Conservation (phyloP, 1,284 basidiomycete genomes). For the Entoloma clypeatum region DNA sequence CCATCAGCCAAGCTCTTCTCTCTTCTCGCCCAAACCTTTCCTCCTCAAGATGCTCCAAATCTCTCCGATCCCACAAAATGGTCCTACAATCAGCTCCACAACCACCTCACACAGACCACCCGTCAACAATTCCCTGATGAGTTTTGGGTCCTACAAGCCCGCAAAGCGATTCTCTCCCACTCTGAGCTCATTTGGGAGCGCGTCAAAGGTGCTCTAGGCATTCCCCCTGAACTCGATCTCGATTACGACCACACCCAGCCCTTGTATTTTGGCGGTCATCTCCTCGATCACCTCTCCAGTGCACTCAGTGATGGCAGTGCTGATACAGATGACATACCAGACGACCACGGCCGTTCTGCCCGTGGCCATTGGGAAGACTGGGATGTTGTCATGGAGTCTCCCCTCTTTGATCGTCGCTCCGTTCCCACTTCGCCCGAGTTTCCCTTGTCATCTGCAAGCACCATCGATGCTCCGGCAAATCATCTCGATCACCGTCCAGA, state of each 20-base stretch:
- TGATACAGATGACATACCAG: conserved; percentile 34
- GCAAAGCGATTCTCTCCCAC: conserved; percentile 63
- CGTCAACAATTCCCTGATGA: conserved; percentile 57
- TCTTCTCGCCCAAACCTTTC: conserved; percentile 67
- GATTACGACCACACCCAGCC: conserved; percentile 37
- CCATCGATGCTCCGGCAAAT: background rate
- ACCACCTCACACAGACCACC: conserved; percentile 58
- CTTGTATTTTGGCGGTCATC: conserved; percentile 17
- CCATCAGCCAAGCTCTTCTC: conserved; percentile 67
- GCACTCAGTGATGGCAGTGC: conserved; percentile 15
- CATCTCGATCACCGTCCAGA: conserved; percentile 1
- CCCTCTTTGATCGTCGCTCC: conserved; percentile 24
- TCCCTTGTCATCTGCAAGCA: conserved; percentile 7
- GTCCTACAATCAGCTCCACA: conserved; percentile 54
- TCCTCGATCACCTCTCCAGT: conserved; percentile 10
- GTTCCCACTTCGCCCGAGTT: conserved; percentile 8
- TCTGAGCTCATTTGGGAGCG: conserved; percentile 82
- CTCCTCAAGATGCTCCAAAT: conserved; percentile 20
- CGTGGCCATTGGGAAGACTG: conserved; percentile 40
- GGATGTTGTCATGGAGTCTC: conserved; percentile 40
- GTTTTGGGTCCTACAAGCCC: conserved; percentile 58
- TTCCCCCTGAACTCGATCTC: conserved; percentile 70
- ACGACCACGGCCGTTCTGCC: conserved; percentile 34
- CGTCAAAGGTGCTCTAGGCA: conserved; percentile 72
- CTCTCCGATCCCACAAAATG: conserved; percentile 50